A percentile compares a stretch with the other conserved stretches of the same genome.
phyloP scores from a whole-genome alignment of 768 basidiomycete species.

The Sarcomyxa edulis region DNA sequence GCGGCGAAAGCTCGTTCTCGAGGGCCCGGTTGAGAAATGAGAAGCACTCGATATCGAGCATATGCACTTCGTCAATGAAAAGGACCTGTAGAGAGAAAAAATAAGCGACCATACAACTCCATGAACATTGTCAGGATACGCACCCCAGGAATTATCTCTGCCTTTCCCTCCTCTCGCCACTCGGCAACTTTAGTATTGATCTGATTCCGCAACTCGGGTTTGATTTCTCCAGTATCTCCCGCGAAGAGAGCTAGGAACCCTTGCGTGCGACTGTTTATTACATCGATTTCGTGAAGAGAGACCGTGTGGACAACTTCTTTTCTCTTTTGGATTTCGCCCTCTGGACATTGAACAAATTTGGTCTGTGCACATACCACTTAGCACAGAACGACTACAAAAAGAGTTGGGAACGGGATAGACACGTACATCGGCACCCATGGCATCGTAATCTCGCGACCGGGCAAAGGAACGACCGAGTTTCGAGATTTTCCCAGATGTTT shows the following conservation, averaged over 20 bases:
- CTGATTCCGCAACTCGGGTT: conserved; percentile 92
- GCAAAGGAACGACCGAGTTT: conserved; percentile 97
- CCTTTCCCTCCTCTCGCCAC: conserved; percentile 98
- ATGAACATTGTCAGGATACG: conserved; percentile 19
- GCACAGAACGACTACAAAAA: conserved; percentile 6
- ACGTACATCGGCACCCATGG: conserved; percentile 97
- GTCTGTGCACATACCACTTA: conserved; percentile 64
- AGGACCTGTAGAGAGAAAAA: conserved; percentile 57
- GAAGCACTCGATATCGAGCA: conserved; percentile 99
- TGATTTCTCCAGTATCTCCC: conserved; percentile 98
- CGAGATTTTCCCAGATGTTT: conserved; percentile 92
- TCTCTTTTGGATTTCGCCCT: conserved; percentile 96
- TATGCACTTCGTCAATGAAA: conserved; percentile 99
- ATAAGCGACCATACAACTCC: background rate
- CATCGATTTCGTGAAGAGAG: conserved; percentile 97
- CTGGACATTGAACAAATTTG: conserved; percentile 96
- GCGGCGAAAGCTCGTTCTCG: conserved; percentile 87
- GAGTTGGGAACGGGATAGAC: conserved; percentile 2
- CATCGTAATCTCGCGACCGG: conserved; percentile 96
- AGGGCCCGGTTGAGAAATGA: conserved; percentile 96
- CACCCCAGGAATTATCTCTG: conserved; percentile 95
- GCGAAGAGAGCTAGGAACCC: conserved; percentile 94
- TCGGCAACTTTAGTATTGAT: conserved; percentile 96
- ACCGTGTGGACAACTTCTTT: conserved; percentile 98
- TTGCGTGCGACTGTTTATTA: conserved; percentile 98